These are phyloP conservation scores for Phytophthora colocasiae DNA, from an alignment of 352 stramenopile genomes.

Conservation along the genomic window DNA sequence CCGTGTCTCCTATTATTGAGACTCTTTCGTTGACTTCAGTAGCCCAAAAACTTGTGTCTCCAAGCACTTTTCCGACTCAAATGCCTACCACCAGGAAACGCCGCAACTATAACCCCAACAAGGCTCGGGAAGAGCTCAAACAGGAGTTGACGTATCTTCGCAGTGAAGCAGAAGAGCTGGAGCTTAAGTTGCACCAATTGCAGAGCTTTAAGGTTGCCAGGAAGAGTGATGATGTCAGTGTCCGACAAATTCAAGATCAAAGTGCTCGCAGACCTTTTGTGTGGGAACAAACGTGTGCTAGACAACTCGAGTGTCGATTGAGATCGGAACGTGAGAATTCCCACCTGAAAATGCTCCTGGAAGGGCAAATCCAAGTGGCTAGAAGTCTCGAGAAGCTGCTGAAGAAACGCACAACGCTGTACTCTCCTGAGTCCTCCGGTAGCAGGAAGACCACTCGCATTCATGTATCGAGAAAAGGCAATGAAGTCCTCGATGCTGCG, in stretches of 20 bases:
- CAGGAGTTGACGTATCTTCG: conserved; percentile 33
- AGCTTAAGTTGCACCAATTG: conserved; percentile 28
- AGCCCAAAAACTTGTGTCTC: neutral
- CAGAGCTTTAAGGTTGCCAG: conserved; percentile 22
- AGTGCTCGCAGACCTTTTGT: conserved; percentile 3
- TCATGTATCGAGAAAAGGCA: conserved; percentile 25
- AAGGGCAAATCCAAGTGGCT: conserved; percentile 32
- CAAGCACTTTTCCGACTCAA: neutral
- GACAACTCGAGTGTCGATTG: conserved; percentile 23
- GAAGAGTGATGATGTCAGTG: conserved; percentile 4
- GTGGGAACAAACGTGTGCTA: conserved; percentile 30
- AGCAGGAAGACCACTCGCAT: conserved; percentile 31
- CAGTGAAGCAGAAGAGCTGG: conserved; percentile 20
- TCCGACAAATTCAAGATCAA: neutral
- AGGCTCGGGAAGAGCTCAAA: conserved; percentile 32
- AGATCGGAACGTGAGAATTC: conserved; percentile 36
- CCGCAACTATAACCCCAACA: conserved; percentile 40
- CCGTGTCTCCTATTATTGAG: neutral
- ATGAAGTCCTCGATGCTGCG: conserved; percentile 21
- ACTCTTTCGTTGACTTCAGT: neutral
- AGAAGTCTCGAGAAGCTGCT: conserved; percentile 38
- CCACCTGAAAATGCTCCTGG: conserved; percentile 30
- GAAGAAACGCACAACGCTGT: conserved; percentile 18
- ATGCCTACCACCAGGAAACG: conserved; percentile 8
- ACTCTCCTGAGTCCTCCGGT: conserved; percentile 19